Percentiles rank a stretch among this genome's conserved stretches.
phyloP scores from a whole-genome alignment of 2,329 filamentous ascomycete genomes.

The Claviceps sorghi region DNA sequence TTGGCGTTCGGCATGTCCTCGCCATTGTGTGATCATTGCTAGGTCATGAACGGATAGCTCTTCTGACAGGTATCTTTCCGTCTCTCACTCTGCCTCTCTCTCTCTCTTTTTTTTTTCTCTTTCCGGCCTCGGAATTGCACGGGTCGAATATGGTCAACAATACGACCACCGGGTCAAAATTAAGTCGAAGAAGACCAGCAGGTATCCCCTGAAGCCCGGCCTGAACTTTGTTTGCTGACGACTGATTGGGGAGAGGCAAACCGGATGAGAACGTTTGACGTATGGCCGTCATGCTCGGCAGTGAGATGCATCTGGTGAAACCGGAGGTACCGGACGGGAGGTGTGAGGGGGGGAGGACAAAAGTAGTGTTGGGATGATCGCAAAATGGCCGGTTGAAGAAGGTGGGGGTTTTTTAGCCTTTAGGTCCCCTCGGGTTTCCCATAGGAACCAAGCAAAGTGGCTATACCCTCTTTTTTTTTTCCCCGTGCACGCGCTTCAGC shows the following conservation, averaged over 20 bases:
- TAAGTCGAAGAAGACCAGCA: background rate
- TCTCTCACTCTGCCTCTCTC: background rate
- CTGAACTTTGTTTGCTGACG: background rate
- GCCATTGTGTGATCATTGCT: background rate
- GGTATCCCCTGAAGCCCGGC: background rate
- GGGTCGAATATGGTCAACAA: background rate
- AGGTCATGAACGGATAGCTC: background rate
- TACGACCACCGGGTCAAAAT: background rate
- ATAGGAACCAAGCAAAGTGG: background rate
- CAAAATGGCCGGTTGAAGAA: background rate
- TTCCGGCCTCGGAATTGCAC: background rate
- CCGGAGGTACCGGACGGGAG: background rate
- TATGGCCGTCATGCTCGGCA: background rate
- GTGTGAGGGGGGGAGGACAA: background rate
- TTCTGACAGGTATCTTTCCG: background rate
- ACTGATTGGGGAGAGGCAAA: background rate
- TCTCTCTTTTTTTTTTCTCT: background rate
- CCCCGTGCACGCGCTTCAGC: background rate
- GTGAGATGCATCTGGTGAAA: slow-evolving; percentile 3
- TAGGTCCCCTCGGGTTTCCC: background rate
- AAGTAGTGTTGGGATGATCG: background rate
- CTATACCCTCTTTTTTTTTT: background rate
- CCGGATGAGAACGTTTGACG: background rate
- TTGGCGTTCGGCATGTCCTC: background rate
- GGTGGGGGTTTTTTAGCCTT: background rate